Conservation (phyloP, 1,284 basidiomycete species). For the Trichosporon faecale region DNA sequence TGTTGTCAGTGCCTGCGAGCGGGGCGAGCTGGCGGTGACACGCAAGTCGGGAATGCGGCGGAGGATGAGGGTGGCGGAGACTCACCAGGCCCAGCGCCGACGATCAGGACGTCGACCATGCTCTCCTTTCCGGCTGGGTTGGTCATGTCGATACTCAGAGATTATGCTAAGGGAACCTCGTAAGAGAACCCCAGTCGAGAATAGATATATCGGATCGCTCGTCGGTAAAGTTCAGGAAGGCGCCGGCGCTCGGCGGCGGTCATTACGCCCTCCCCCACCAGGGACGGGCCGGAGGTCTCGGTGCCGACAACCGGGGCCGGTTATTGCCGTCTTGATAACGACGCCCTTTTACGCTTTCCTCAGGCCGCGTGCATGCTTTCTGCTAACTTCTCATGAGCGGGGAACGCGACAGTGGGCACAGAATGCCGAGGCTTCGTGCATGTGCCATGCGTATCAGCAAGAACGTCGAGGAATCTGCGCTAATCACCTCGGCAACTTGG, state of each 20-base stretch:
- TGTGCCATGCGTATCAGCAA: neutral
- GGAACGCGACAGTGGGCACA: neutral
- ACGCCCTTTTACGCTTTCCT: neutral
- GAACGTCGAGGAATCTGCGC: neutral
- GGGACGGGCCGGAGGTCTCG: neutral
- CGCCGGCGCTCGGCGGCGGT: neutral
- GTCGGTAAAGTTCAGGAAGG: neutral
- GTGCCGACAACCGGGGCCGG: neutral
- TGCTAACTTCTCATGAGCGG: neutral
- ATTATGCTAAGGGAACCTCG: neutral
- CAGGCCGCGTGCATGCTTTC: neutral
- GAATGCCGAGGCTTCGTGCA: neutral
- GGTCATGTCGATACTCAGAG: neutral
- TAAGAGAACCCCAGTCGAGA: too few relatives aligned
- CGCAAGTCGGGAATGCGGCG: too few relatives aligned
- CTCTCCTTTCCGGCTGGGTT: conserved; percentile 4
- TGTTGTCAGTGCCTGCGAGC: conserved; percentile 5
- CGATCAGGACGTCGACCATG: conserved; percentile 23
- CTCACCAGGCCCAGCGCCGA: conserved; percentile 25
- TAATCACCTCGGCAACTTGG: neutral
- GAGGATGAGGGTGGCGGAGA: neutral
- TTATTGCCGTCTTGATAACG: neutral
- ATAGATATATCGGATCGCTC: neutral
- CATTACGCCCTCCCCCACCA: neutral
- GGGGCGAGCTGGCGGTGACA: too few relatives aligned